Percentiles rank a stretch among this genome's conserved stretches.
Conservation (phyloP, 495 filamentous ascomycete species). For the Penicillium canariense region DNA sequence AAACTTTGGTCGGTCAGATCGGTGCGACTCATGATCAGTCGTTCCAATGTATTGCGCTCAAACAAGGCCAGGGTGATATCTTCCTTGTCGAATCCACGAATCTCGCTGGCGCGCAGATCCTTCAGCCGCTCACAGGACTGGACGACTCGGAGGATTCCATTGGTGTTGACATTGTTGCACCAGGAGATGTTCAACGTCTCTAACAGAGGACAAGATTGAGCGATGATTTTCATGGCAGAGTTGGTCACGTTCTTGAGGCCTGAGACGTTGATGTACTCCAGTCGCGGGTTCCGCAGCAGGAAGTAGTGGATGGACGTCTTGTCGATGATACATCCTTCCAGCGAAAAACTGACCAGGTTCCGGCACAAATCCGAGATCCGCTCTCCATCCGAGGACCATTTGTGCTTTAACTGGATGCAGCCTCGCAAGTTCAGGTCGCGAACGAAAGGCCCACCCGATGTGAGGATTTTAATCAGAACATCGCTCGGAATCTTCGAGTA, state of each 20-base stretch:
- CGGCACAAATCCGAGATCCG: constrained; percentile 74
- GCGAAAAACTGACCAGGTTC: constrained; percentile 81
- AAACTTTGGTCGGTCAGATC: constrained; percentile 73
- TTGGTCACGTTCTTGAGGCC: constrained; percentile 80
- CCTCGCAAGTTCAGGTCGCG: constrained; percentile 84
- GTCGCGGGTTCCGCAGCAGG: constrained; percentile 68
- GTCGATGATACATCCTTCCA: constrained; percentile 88
- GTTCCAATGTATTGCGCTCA: constrained; percentile 74
- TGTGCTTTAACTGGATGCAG: constrained; percentile 73
- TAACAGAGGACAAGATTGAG: constrained; percentile 75
- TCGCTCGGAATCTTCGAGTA: constrained; percentile 83
- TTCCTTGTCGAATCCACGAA: constrained; percentile 71
- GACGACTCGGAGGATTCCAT: constrained; percentile 72
- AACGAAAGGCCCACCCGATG: constrained; percentile 81
- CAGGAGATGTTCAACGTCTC: constrained; percentile 86
- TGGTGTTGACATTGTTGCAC: constrained; percentile 82
- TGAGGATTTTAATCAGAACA: constrained; percentile 81
- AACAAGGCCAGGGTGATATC: constrained; percentile 71
- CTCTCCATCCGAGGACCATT: constrained; percentile 65
- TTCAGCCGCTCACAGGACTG: constrained; percentile 67
- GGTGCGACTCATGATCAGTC: constrained; percentile 74
- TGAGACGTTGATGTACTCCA: constrained; percentile 81
- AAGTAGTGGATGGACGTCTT: constrained; percentile 75
- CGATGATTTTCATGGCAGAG: constrained; percentile 81
- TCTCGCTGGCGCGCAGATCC: constrained; percentile 81